These are phyloP conservation scores for Rhizomucor miehei DNA, from an alignment of 371 early-diverging fungal genomes.

Conservation along the genomic window DNA sequence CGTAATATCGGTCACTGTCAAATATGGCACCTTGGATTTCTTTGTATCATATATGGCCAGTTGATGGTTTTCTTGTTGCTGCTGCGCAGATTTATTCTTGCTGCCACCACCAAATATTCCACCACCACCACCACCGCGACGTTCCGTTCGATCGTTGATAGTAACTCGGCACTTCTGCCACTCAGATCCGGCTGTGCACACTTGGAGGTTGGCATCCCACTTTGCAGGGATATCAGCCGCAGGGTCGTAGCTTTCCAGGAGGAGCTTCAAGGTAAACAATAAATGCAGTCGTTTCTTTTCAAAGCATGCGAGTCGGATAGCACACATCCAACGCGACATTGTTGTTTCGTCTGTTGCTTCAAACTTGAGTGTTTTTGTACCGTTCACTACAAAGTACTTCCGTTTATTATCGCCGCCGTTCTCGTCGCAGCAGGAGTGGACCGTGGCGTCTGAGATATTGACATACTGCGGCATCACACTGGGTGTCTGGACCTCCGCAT, in stretches of 20 bases:
- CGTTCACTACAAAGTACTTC: constrained; percentile 39
- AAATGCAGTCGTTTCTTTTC: constrained; percentile 73
- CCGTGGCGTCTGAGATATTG: constrained; percentile 59
- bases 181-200: constrained; percentile 51
- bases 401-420: constrained; percentile 35
- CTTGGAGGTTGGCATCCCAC: constrained; percentile 44
- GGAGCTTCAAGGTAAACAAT: constrained; percentile 62
- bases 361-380: constrained; percentile 43
- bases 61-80: constrained; percentile 8
- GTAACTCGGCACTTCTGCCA: constrained; percentile 65
- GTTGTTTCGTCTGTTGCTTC: constrained; percentile 52
- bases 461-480: constrained; percentile 63
- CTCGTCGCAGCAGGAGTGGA: constrained; percentile 34
- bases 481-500: constrained; percentile 31
- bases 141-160: constrained; percentile 34
- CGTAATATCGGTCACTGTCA: constrained; percentile 49
- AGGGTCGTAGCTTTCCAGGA: constrained; percentile 36
- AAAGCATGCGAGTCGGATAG: constrained; percentile 72
- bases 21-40: constrained; percentile 51
- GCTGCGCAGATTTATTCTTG: constrained; percentile 12
- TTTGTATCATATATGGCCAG: constrained; percentile 51
- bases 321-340: constrained; percentile 55
- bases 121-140: constrained; percentile 33
- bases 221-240: constrained; percentile 29
- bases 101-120: constrained; percentile 26